These are phyloP conservation scores for Leccinum rimulosum DNA, from an alignment of 768 basidiomycete species.

Conservation along the genomic window DNA sequence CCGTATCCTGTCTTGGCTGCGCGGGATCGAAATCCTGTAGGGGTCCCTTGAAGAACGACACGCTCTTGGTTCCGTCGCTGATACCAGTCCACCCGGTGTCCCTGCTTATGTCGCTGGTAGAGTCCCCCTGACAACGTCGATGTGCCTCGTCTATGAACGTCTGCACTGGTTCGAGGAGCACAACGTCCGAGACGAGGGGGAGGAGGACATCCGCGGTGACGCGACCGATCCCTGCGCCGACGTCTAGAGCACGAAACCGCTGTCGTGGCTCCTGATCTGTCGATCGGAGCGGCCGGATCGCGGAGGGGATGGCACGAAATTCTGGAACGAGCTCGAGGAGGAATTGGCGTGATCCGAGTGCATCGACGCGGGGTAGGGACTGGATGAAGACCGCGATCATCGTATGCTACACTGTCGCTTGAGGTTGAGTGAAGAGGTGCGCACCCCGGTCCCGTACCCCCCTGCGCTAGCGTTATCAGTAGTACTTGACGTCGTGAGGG, in stretches of 20 bases:
- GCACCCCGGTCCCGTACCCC: conserved; percentile 55
- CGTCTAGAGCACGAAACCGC: conserved; percentile 79
- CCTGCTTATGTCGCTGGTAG: conserved; percentile 32
- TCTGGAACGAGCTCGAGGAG: conserved; percentile 78
- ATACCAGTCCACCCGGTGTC: conserved; percentile 64
- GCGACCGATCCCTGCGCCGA: conserved; percentile 92
- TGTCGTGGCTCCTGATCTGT: conserved; percentile 24
- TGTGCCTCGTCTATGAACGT: conserved; percentile 74
- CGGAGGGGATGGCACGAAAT: conserved; percentile 73
- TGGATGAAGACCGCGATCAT: conserved; percentile 26
- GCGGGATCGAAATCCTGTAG: conserved; percentile 81
- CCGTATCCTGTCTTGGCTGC: conserved; percentile 35
- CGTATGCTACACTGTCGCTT: not conserved
- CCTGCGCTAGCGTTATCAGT: conserved; percentile 34
- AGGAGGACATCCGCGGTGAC: conserved; percentile 87
- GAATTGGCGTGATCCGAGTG: conserved; percentile 86
- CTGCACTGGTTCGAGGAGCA: conserved; percentile 85
- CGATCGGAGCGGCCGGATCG: conserved; percentile 50
- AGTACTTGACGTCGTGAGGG: not conserved
- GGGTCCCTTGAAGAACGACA: conserved; percentile 75
- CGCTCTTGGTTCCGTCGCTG: conserved; percentile 59
- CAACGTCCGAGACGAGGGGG: conserved; percentile 83
- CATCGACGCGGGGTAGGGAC: conserved; percentile 88
- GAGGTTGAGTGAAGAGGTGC: conserved; percentile 9
- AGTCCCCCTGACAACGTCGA: conserved; percentile 34